Base-by-base conservation (phyloP, 2,329 filamentous ascomycete species). In the Arthrobotrys iridis region DNA sequence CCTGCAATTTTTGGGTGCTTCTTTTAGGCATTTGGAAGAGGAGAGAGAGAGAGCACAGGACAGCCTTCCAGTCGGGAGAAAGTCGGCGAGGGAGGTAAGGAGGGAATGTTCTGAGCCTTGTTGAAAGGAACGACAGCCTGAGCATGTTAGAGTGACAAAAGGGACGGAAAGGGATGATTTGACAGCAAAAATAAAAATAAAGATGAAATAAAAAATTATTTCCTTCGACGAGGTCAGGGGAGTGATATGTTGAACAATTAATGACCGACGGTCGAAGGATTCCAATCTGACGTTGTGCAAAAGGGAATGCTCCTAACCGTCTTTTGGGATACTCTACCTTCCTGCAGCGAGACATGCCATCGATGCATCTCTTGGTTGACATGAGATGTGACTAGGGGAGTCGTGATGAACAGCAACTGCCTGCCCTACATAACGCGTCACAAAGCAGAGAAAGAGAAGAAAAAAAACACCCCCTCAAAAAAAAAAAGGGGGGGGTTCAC, bases 1-100 rank as follows among this genome's bases (percentile, higher is more conserved):
- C 70, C 62, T 74, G 70, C 70, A 65, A 66, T 74, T 73, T 62
- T 74, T n/a, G n/a, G 68, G 55, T 66, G 24, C 50, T 45, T 60
- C 33, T 65, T 72, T 72, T 64, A 64, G 67, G 58, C 67, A 64
- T 72, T 72, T 58, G 48, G 26, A 72, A 72, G 67, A 64, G 30
- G 59, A 64, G 37, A 37, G 37, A 28, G 20, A 43, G 1, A 37
- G 28, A 55, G 40, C n/a, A 20, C 28, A 50, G 40, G 52, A 52
- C 43, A 70, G 65, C 65, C 65, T 70, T 68, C 64, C 41, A 30
- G 65, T 70, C 62, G 65, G 40, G 52, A 70, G 55, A 50, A 68
- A 18, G 63, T 67, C 50, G 63, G 50, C 5, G 50, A 13, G 5
- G 20, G 59, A 64, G 24, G 40, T 30, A 33, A 41, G 52, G 64